Evolutionary conservation across 371 early-diverging fungal genomes (phyloP).

Genomic region (Saksenaea vasiformis): DNA sequence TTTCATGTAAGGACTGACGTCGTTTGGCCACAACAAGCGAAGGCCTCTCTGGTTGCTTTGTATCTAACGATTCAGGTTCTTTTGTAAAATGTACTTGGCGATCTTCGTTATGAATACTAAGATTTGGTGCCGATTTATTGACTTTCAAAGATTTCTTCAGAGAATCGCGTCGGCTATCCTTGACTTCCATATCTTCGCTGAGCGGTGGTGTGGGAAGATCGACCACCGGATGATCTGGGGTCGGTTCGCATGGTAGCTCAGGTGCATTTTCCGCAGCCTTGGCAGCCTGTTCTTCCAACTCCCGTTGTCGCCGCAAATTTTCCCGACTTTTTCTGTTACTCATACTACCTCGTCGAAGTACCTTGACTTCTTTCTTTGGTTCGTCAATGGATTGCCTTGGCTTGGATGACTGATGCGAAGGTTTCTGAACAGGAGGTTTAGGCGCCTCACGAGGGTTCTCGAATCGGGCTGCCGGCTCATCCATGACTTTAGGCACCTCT

Average conservation of each 20-base stretch:
- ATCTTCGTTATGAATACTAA: constrained; percentile 9
- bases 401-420: background rate
- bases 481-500: background rate
- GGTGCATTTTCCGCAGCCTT: constrained; percentile 1
- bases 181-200: background rate
- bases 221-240: background rate
- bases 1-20: constrained; percentile 27
- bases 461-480: constrained; percentile 5
- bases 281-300: constrained; percentile 16
- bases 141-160: constrained; percentile 7
- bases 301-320: constrained; percentile 25
- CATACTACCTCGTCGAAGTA: constrained; percentile 38
- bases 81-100: constrained; percentile 10
- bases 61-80: background rate
- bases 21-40: constrained; percentile 21
- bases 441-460: constrained; percentile 19
- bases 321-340: constrained; percentile 45
- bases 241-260: background rate
- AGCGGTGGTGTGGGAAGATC: background rate
- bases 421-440: constrained; percentile 11
- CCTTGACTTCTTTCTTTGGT: constrained; percentile 2
- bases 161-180: constrained; percentile 4
- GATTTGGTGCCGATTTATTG: constrained; percentile 10
- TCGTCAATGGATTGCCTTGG: background rate
- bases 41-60: constrained; percentile 12